Evolutionary conservation across 169 alveolate genomes (phyloP).

Genomic region (Perkinsus chesapeaki): DNA sequence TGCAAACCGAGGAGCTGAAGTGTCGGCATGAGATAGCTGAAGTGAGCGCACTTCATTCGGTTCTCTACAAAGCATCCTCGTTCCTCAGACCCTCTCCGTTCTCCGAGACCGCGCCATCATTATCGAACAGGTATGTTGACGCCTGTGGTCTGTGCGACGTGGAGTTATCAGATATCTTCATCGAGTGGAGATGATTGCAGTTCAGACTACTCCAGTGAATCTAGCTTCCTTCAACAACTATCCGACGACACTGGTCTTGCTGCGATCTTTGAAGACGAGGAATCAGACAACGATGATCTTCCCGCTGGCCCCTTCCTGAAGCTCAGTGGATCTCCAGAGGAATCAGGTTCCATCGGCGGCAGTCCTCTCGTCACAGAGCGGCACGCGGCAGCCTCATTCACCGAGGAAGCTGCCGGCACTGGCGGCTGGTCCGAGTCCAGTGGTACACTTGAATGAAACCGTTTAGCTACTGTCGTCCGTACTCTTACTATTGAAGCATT

Average conservation of each 20-base stretch:
- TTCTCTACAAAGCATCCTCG: neutral
- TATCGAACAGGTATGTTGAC: neutral
- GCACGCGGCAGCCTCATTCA: neutral
- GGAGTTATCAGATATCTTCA: neutral
- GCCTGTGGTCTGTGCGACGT: neutral
- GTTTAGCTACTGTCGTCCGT: no score
- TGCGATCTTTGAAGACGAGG: neutral
- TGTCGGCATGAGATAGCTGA: neutral
- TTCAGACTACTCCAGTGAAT: neutral
- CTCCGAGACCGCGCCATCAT: neutral
- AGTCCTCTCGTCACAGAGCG: neutral
- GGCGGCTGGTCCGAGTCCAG: conserved; percentile 3
- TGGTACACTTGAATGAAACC: neutral
- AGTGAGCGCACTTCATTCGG: neutral
- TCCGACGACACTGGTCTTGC: neutral
- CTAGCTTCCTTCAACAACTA: neutral
- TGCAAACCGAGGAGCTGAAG: neutral
- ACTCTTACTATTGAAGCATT: no score
- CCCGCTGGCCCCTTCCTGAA: no score
- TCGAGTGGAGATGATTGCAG: neutral
- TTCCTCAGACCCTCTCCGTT: neutral
- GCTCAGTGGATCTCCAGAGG: neutral
- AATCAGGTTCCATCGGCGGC: neutral
- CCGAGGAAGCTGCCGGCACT: neutral
- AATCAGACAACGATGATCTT: no score